Percentiles rank a stretch among this genome's conserved stretches.
phyloP scores from a whole-genome alignment of 2,329 filamentous ascomycete species.

The Colletotrichum lindemuthianum region DNA sequence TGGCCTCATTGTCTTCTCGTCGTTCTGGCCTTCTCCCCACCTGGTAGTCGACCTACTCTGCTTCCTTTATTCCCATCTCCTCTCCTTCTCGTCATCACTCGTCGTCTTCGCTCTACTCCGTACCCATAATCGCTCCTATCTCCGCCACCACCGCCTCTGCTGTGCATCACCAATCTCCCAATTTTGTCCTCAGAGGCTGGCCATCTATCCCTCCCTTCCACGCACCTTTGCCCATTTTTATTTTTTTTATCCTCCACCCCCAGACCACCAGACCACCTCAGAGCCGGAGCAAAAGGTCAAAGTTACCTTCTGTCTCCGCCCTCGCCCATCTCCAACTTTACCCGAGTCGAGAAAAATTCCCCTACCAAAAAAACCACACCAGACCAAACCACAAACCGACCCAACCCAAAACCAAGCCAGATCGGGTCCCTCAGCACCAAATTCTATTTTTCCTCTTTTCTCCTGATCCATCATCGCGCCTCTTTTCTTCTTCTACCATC shows the following conservation, averaged over 20 bases:
- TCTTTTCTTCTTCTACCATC: constrained; percentile 31
- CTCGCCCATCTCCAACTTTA: constrained; percentile 30
- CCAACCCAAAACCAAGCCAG: constrained; percentile 34
- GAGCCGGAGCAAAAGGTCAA: neutral
- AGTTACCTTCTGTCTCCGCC: neutral
- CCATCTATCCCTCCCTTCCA: neutral
- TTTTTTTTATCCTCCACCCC: constrained; percentile 11
- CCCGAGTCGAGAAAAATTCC: constrained; percentile 29
- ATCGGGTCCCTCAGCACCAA: constrained; percentile 31
- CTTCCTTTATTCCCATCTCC: neutral
- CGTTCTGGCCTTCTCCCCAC: constrained; percentile 35
- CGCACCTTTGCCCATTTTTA: neutral
- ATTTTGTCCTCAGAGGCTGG: neutral
- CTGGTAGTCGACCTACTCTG: neutral
- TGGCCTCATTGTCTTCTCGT: constrained; percentile 34
- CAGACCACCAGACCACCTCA: constrained; percentile 35
- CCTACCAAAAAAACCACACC: neutral
- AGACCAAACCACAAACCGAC: neutral
- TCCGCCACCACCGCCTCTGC: neutral
- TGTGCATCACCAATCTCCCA: neutral
- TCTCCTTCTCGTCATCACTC: neutral
- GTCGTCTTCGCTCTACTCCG: neutral
- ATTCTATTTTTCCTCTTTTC: constrained; percentile 28
- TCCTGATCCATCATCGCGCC: constrained; percentile 12
- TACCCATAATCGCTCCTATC: too few species aligned